These are phyloP conservation scores for Tetradesmus obliquus DNA, from an alignment of 139 green algal species.

Conservation along the genomic window DNA sequence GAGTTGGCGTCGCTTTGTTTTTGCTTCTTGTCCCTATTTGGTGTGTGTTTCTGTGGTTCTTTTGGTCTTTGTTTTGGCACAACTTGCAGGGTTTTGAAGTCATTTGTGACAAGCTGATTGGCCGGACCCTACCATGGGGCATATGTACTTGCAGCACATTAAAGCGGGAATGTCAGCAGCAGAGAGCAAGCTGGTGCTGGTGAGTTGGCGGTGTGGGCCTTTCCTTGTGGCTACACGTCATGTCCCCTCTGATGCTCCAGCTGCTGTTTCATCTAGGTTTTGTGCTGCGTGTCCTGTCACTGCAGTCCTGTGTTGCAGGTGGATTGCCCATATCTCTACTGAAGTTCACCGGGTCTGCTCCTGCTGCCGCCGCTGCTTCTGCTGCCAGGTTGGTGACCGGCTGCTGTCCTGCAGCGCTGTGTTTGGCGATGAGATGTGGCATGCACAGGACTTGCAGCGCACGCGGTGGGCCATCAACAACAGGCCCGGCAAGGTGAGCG, in stretches of 20 bases:
- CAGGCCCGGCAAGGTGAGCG: conserved; percentile 57
- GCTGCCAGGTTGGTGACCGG: conserved; percentile 65
- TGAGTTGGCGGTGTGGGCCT: neutral
- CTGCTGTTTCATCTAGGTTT: neutral
- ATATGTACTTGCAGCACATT: conserved; percentile 40
- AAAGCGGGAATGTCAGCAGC: conserved; percentile 19
- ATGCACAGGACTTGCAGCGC: conserved; percentile 58
- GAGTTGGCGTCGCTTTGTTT: neutral
- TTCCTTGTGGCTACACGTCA: too few relatives aligned
- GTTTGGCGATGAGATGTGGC: conserved; percentile 71
- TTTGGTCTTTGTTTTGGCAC: too few relatives aligned
- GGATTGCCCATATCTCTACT: too few relatives aligned
- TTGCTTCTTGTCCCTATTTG: neutral
- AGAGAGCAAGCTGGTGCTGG: conserved; percentile 32
- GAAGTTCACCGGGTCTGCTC: too few relatives aligned
- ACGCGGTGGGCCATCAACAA: conserved; percentile 73
- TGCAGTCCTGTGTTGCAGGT: too few relatives aligned
- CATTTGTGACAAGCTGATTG: conserved; percentile 60
- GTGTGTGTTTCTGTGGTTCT: too few relatives aligned
- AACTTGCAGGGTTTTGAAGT: too few relatives aligned
- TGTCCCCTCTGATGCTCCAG: neutral
- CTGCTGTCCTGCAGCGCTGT: conserved; percentile 66
- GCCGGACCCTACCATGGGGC: conserved; percentile 60
- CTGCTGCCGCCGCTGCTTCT: neutral
- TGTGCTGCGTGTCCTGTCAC: too few relatives aligned